phyloP scores from a whole-genome alignment of 2,329 filamentous ascomycete species.

The Aspergillus sp. region DNA sequence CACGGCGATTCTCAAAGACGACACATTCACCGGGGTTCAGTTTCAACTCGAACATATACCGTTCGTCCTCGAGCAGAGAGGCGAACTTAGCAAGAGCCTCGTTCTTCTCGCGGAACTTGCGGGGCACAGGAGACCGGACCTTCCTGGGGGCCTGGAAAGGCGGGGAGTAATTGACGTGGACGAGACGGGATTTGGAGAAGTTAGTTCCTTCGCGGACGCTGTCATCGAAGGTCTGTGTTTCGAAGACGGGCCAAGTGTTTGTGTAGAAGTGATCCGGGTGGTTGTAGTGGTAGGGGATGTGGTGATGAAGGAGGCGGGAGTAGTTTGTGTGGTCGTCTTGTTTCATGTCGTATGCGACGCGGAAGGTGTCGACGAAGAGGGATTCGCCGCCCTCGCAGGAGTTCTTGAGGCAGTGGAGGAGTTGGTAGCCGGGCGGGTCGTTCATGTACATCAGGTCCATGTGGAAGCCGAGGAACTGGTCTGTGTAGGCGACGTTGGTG shows the following conservation, averaged over 20 bases:
- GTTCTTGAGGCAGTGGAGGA: conserved; percentile 87
- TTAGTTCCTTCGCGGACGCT: conserved; percentile 15
- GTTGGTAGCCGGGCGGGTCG: conserved; percentile 76
- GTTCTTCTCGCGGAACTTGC: conserved; percentile 8
- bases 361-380: conserved; percentile 77
- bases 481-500: conserved; percentile 91
- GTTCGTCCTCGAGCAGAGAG: conserved; percentile 55
- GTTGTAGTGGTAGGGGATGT: conserved; percentile 67
- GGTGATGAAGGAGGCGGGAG: conserved; percentile 43
- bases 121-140: too few species aligned
- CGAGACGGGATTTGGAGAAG: conserved; percentile 24
- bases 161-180: conserved; percentile 69
- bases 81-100: conserved; percentile 22
- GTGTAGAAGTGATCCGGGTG: conserved; percentile 66
- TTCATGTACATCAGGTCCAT: conserved; percentile 90
- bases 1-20: conserved; percentile 84
- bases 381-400: conserved; percentile 78
- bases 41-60: conserved; percentile 68
- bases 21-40: conserved; percentile 82
- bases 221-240: conserved; percentile 21
- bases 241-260: conserved; percentile 59
- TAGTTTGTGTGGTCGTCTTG: conserved; percentile 17
- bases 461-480: conserved; percentile 78
- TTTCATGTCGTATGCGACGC: conserved; percentile 51
- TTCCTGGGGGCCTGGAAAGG: conserved; percentile 67